Percentiles rank a stretch among this genome's conserved stretches.
phyloP scores from a whole-genome alignment of 257 asterid genomes.

The Oldenlandia corymbosa region DNA sequence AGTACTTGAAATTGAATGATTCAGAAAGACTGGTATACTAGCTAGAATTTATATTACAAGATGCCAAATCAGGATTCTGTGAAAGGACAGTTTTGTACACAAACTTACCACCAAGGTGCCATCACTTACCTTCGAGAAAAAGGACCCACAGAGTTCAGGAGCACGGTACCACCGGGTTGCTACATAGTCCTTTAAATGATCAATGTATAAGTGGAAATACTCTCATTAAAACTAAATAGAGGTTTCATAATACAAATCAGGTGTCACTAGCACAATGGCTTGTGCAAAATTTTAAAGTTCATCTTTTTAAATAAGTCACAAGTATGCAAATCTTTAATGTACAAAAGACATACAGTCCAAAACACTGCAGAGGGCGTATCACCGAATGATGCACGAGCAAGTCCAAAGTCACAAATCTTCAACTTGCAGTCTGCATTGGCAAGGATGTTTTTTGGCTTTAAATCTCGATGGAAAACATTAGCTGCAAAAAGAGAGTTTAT shows the following conservation, averaged over 20 bases:
- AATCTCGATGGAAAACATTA: constrained; percentile 83
- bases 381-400: constrained; percentile 91
- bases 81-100: background rate
- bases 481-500: constrained; percentile 45
- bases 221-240: background rate
- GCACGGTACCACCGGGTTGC: constrained; percentile 99
- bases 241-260: background rate
- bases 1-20: no score
- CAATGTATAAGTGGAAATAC: constrained; percentile 18
- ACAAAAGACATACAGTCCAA: constrained; percentile 79
- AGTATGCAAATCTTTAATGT: background rate
- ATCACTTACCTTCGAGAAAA: constrained; percentile 81
- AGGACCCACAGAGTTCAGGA: constrained; percentile 99
- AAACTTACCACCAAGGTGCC: constrained; percentile 16
- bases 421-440: constrained; percentile 98
- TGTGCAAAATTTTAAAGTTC: background rate
- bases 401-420: constrained; percentile 97
- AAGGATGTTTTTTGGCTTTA: constrained; percentile 94
- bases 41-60: background rate
- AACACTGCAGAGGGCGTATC: constrained; percentile 95
- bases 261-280: background rate
- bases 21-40: background rate
- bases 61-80: background rate
- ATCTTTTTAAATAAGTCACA: background rate
- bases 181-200: constrained; percentile 73